Evolutionary conservation across 2,329 filamentous ascomycete species (phyloP).

Genomic region (Penicillium sp.): DNA sequence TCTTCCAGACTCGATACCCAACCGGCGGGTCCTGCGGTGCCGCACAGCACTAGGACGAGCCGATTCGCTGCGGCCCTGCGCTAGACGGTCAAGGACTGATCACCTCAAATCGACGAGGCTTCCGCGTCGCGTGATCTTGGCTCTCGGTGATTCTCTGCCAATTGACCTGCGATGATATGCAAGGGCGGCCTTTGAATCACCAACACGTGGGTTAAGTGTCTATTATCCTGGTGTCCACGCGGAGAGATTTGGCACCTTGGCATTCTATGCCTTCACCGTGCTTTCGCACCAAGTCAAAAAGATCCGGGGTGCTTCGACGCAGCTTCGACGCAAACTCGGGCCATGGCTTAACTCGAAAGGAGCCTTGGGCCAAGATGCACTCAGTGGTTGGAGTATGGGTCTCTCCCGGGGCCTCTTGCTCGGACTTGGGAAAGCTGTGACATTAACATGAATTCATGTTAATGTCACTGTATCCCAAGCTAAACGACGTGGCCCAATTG

Average conservation of each 20-base stretch:
- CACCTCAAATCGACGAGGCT: not conserved
- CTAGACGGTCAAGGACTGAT: not conserved
- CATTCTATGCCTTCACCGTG: not conserved
- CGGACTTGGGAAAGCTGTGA: not conserved
- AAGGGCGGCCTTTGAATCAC: slow-evolving; percentile 17
- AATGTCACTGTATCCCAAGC: not conserved
- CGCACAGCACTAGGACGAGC: slow-evolving; percentile 4
- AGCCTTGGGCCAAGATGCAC: not conserved
- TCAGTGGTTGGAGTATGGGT: slow-evolving; percentile 1
- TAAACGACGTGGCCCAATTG: not conserved
- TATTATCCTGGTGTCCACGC: not conserved
- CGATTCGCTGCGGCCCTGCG: not conserved
- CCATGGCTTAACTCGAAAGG: slow-evolving; percentile 3
- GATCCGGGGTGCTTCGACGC: slow-evolving; percentile 1
- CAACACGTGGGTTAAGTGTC: slow-evolving; percentile 6
- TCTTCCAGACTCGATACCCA: slow-evolving; percentile 16
- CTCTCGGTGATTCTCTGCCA: slow-evolving; percentile 5
- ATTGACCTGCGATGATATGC: slow-evolving; percentile 15
- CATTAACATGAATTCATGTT: not conserved
- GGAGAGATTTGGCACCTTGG: not conserved
- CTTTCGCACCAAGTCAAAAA: not conserved
- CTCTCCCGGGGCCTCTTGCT: slow-evolving; percentile 1
- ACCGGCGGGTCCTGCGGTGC: slow-evolving; percentile 12
- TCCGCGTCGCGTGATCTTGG: not conserved
- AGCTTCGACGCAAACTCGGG: not conserved